Base-by-base conservation (phyloP, 2,329 filamentous ascomycete species). In the Onygenales sp. region DNA sequence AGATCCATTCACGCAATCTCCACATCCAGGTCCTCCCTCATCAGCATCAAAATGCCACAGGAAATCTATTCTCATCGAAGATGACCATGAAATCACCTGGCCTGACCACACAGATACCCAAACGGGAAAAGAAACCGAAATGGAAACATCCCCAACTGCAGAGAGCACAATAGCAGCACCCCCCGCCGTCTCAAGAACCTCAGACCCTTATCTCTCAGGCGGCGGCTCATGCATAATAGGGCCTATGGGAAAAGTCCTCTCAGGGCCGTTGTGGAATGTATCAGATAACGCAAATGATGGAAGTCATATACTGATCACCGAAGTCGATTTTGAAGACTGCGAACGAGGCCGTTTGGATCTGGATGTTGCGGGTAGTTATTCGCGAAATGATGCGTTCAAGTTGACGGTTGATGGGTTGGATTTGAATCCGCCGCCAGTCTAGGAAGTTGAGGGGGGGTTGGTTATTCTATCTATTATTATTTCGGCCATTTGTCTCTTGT, bases 271-370 rank as follows among this genome's bases (percentile, higher is more conserved):
- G 55, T 95, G 90, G 90, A 87, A 95, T 43, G 65, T 67, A 2
- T 66, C 62, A n/a, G 63, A 66, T 3, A 64, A 69, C 13, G 66
- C 69, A 52, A 69, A 75, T 45, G 84, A 91, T 52, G 73, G 85
- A 13, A 51, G 42, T 36, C 55, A 82, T 0, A 67, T 95, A 33
- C 71, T 90, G 50, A 80, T 80, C 36, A 77, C 81, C 0, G 87
- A 93, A 58, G 84, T 91, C 3, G 89, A 96, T 64, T 85, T 96
- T 63, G 87, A 94, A 47, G 89, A 95, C 60, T 95, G 91, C 61
- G 81, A 90, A 59, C 78, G 88, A 8, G 91, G 90, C 0, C 75
- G 89, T 51, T 67, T 95, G 59, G 90, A 95, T 67, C 68, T 95
- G 46, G 91, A 95, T 72, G 83, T 88, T 39, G 89, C 83, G 2